These are phyloP conservation scores for Basidiobolus meristosporus DNA, from an alignment of 371 early-diverging fungal genomes.

Conservation along the genomic window DNA sequence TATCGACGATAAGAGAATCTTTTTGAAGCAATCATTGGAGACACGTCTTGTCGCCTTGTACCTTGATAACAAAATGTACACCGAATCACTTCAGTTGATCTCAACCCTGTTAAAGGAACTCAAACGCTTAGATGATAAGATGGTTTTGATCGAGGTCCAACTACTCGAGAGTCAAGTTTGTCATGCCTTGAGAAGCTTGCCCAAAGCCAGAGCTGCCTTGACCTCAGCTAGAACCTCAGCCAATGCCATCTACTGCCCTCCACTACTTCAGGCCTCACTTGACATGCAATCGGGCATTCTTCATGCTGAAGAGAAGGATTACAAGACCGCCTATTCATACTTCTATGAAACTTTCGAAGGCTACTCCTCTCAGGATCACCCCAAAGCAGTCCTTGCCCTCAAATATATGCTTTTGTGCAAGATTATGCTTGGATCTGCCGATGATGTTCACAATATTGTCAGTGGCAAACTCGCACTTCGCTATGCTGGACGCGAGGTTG, in stretches of 20 bases:
- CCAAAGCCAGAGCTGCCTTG: conserved; percentile 89
- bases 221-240: conserved; percentile 95
- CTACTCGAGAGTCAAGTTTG: conserved; percentile 87
- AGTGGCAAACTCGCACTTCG: conserved; percentile 63
- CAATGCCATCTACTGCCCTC: conserved; percentile 95
- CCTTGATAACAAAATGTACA: conserved; percentile 84
- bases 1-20: conserved; percentile 71
- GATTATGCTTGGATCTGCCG: conserved; percentile 76
- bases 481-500: conserved; percentile 60
- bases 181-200: conserved; percentile 80
- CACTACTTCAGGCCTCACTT: conserved; percentile 88
- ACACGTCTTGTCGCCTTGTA: conserved; percentile 82
- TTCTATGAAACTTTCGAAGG: conserved; percentile 96
- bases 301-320: conserved; percentile 97
- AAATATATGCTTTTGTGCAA: conserved; percentile 96
- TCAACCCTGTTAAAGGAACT: conserved; percentile 76
- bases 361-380: conserved; percentile 68
- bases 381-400: conserved; percentile 69
- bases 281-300: conserved; percentile 96
- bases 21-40: conserved; percentile 84
- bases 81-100: conserved; percentile 76
- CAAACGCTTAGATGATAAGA: conserved; percentile 96
- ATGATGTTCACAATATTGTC: conserved; percentile 71
- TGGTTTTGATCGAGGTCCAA: conserved; percentile 92
- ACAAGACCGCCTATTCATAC: conserved; percentile 92